A percentile compares a stretch with the other conserved stretches of the same genome.
Evolutionary conservation across 257 asterid species (phyloP).

Genomic region (Solanum ossicruentum): DNA sequence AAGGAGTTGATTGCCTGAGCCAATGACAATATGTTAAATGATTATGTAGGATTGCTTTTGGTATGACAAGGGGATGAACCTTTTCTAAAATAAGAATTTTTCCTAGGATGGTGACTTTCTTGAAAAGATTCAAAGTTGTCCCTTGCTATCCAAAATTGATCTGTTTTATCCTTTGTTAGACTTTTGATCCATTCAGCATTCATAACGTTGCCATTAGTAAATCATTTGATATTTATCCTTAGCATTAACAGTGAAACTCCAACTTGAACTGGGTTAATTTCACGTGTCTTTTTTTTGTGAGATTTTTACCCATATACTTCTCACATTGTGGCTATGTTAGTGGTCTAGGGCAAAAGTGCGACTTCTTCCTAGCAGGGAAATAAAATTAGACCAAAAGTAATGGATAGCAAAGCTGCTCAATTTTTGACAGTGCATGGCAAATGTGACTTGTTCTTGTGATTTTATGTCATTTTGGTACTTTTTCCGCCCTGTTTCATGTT

Average conservation of each 20-base stretch:
- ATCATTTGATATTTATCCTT: too few species aligned
- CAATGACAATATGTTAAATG: not conserved
- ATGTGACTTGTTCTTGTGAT: not conserved
- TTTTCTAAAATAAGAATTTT: not conserved
- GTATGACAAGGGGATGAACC: not conserved
- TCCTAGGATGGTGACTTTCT: not conserved
- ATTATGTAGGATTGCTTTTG: not conserved
- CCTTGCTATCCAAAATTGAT: not conserved
- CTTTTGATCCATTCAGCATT: not conserved
- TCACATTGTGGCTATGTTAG: not conserved
- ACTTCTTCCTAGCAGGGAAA: not conserved
- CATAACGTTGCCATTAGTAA: too few species aligned
- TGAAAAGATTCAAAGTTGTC: not conserved
- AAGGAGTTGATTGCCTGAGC: not conserved
- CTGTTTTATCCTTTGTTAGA: not conserved
- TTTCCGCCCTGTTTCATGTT: not conserved
- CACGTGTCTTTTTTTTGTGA: not conserved
- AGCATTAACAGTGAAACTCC: not conserved
- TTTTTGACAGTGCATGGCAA: not conserved
- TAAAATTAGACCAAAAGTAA: not conserved
- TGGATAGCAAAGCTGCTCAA: not conserved
- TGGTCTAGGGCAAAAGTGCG: not conserved
- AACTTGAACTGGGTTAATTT: not conserved
- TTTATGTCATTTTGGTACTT: not conserved
- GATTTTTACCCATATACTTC: not conserved